A percentile compares a stretch with the other conserved stretches of the same genome.
Evolutionary conservation across 1,284 basidiomycete species (phyloP).

Genomic region (Wallemia mellicola): DNA sequence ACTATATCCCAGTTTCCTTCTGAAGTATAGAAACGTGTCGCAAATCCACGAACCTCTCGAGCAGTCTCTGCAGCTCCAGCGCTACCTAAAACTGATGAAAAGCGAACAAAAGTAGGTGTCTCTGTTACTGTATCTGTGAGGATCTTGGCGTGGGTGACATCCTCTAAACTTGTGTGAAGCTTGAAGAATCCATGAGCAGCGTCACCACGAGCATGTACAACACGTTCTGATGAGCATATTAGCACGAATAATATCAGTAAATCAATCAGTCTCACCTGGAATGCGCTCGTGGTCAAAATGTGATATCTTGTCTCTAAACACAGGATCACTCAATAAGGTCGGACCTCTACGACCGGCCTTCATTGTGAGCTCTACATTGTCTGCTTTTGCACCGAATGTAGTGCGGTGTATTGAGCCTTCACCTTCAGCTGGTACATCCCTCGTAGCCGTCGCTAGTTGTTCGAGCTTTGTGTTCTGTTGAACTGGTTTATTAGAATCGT

Average conservation of each 20-base stretch:
- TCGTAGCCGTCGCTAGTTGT: neutral
- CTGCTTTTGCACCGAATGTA: neutral
- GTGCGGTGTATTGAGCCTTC: neutral
- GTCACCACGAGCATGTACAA: slow-evolving; percentile 43
- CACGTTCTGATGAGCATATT: slow-evolving; percentile 11
- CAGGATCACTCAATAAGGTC: neutral
- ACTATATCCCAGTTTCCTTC: slow-evolving; percentile 60
- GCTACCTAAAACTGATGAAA: slow-evolving; percentile 48
- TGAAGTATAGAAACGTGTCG: slow-evolving; percentile 44
- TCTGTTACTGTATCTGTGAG: slow-evolving; percentile 36
- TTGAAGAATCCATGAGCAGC: slow-evolving; percentile 55
- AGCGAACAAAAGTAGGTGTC: slow-evolving; percentile 45
- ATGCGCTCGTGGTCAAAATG: slow-evolving; percentile 60
- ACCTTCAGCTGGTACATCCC: neutral
- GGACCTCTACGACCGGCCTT: neutral
- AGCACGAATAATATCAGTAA: slow-evolving; percentile 1
- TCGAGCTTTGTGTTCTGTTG: neutral
- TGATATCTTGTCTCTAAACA: slow-evolving; percentile 17
- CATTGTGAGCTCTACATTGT: neutral
- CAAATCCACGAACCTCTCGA: slow-evolving; percentile 57
- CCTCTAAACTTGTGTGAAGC: slow-evolving; percentile 30
- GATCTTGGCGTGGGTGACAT: slow-evolving; percentile 34
- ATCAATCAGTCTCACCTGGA: slow-evolving; percentile 26
- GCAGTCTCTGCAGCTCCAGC: slow-evolving; percentile 48
- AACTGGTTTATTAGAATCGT: neutral